These are phyloP conservation scores for Trichocladium uniseriatum DNA, from an alignment of 495 filamentous ascomycete genomes.

Conservation along the genomic window DNA sequence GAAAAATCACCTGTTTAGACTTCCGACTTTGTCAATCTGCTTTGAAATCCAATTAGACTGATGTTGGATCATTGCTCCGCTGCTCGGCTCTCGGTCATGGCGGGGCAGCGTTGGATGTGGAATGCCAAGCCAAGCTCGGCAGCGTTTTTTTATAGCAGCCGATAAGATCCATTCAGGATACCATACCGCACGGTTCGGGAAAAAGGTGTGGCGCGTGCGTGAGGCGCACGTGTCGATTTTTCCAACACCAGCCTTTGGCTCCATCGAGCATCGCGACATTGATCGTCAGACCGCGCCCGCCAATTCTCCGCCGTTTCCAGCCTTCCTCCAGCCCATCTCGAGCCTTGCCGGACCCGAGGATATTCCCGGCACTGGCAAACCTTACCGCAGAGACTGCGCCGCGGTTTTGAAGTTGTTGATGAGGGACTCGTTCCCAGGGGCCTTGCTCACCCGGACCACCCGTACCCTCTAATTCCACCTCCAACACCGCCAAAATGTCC, in stretches of 20 bases:
- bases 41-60: constrained; percentile 32
- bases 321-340: not conserved
- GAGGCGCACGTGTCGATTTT: constrained; percentile 11
- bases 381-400: not conserved
- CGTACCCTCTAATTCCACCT: not conserved
- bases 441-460: not conserved
- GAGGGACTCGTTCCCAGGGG: constrained; percentile 23
- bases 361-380: not conserved
- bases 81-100: constrained; percentile 1
- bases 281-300: constrained; percentile 1
- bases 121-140: constrained; percentile 1
- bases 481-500: constrained; percentile 15
- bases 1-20: too few species aligned
- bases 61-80: too few species aligned
- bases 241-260: constrained; percentile 6
- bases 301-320: not conserved
- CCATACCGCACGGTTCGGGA: too few species aligned
- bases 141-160: too few species aligned
- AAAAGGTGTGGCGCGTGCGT: constrained; percentile 3
- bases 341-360: not conserved
- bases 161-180: too few species aligned
- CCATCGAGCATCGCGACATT: constrained; percentile 12
- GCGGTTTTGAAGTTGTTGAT: constrained; percentile 7
- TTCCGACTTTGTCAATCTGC: too few species aligned
- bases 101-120: not conserved